Conservation (phyloP, 305 asterid genomes). For the Lippia alba region DNA sequence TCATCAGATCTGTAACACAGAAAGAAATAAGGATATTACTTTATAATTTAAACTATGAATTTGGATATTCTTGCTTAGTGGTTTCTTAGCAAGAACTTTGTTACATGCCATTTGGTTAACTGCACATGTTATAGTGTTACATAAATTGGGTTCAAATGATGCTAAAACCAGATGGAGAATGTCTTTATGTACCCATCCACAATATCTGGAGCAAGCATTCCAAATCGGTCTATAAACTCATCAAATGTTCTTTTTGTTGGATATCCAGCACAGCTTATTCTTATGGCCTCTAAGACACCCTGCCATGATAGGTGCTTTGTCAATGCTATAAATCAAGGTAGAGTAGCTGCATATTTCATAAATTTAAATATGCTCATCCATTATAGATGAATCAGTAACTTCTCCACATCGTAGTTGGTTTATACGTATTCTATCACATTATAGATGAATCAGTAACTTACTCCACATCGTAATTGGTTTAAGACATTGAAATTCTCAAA, state of each 20-base stretch:
- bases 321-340: conserved; percentile 28
- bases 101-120: background rate
- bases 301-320: conserved; percentile 46
- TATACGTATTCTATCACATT: conserved; percentile 26
- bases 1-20: conserved; percentile 71
- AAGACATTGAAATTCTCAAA: conserved; percentile 90
- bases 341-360: conserved; percentile 17
- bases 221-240: conserved; percentile 96
- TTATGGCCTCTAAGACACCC: conserved; percentile 98
- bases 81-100: conserved; percentile 18
- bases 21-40: conserved; percentile 11
- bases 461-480: conserved; percentile 94
- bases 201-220: conserved; percentile 85
- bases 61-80: conserved; percentile 4
- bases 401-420: conserved; percentile 95
- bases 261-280: conserved; percentile 98
- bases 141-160: conserved; percentile 24
- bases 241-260: conserved; percentile 93
- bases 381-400: conserved; percentile 42
- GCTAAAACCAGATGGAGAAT: conserved; percentile 29
- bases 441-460: conserved; percentile 49
- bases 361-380: conserved; percentile 12
- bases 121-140: background rate
- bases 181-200: conserved; percentile 71
- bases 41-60: background rate